A percentile compares a stretch with the other conserved stretches of the same genome.
These are phyloP conservation scores for Mucor indicus DNA, from an alignment of 371 early-diverging fungal genomes.

Conservation along the genomic window DNA sequence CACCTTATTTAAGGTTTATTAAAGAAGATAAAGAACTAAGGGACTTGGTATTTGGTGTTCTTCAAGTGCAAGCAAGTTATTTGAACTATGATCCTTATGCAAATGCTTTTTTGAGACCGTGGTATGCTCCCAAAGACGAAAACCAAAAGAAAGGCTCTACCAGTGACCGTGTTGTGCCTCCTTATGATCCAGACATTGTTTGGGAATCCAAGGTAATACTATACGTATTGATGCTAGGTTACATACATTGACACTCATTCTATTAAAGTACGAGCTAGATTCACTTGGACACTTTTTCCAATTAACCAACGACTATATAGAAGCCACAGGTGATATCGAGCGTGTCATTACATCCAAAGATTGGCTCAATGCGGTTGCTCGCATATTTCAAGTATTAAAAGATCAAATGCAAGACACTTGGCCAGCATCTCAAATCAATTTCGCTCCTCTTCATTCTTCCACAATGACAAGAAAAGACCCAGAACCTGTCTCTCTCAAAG, in stretches of 20 bases:
- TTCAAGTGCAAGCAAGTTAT: conserved; percentile 39
- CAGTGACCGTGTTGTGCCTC: conserved; percentile 25
- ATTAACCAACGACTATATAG: conserved; percentile 36
- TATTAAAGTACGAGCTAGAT: conserved; percentile 54
- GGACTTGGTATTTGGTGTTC: conserved; percentile 32
- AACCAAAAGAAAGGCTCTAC: conserved; percentile 15
- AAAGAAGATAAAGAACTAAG: conserved; percentile 21
- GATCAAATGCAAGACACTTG: conserved; percentile 38
- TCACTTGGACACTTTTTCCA: conserved; percentile 49
- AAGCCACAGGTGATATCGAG: conserved; percentile 25
- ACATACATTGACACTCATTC: too few relatives aligned
- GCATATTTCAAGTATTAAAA: conserved; percentile 25
- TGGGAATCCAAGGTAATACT: conserved; percentile 48
- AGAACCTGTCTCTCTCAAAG: conserved; percentile 15
- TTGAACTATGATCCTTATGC: conserved; percentile 46
- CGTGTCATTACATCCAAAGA: conserved; percentile 16
- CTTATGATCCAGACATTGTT: conserved; percentile 30
- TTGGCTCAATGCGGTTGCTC: conserved; percentile 31
- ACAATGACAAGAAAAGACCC: conserved; percentile 3
- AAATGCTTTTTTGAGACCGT: conserved; percentile 48
- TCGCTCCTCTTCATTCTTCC: neutral
- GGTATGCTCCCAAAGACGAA: conserved; percentile 25
- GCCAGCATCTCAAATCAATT: conserved; percentile 11
- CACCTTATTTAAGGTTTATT: conserved; percentile 37
- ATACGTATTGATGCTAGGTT: too few relatives aligned